Conservation (phyloP, 164 flowering plant species). For the Annona cherimola region DNA sequence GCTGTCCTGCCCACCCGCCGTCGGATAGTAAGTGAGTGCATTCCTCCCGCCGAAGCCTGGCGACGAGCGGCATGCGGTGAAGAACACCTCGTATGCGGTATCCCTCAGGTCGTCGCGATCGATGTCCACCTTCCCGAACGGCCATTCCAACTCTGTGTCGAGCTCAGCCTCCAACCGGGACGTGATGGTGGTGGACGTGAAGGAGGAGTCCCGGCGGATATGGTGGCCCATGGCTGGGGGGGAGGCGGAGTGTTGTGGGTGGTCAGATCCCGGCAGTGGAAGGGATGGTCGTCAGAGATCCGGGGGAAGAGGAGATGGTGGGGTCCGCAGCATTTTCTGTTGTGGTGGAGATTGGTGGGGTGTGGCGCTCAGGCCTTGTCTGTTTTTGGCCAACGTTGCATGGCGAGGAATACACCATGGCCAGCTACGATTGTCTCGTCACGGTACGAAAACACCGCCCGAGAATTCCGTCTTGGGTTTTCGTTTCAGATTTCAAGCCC, state of each 20-base stretch:
- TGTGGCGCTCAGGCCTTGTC: slow-evolving; percentile 14
- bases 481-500: background rate
- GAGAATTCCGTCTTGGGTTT: background rate
- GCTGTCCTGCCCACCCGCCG: slow-evolving; percentile 19
- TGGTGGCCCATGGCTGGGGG: slow-evolving; percentile 20
- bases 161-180: slow-evolving; percentile 5
- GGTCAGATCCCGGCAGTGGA: slow-evolving; percentile 1
- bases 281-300: slow-evolving; percentile 15
- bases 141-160: slow-evolving; percentile 44
- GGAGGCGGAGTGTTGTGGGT: background rate
- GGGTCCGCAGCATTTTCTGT: slow-evolving; percentile 16
- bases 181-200: slow-evolving; percentile 13
- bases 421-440: background rate
- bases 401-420: slow-evolving; percentile 18
- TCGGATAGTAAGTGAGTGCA: slow-evolving; percentile 39
- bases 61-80: slow-evolving; percentile 76
- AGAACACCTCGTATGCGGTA: slow-evolving; percentile 84
- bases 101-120: slow-evolving; percentile 64
- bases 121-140: slow-evolving; percentile 56
- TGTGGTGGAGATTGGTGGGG: slow-evolving; percentile 9
- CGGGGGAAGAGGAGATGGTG: slow-evolving; percentile 24
- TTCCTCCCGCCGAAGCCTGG: slow-evolving; percentile 80
- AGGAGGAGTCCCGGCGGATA: slow-evolving; percentile 26
- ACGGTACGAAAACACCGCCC: background rate
- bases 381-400: slow-evolving; percentile 18